phyloP scores from a whole-genome alignment of 345 rosid genomes.

The Excoecaria cochinchinensis region DNA sequence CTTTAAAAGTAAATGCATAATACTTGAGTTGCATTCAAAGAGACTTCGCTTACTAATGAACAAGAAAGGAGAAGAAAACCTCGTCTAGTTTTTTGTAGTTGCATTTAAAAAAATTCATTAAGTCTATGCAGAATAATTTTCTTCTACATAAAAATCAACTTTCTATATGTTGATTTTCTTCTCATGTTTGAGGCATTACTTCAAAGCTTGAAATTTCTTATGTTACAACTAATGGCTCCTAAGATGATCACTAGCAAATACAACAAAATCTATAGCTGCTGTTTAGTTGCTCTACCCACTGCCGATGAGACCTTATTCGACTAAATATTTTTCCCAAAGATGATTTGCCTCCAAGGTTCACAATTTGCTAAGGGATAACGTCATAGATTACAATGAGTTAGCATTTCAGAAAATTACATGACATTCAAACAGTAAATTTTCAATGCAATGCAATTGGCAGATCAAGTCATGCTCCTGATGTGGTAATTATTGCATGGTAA shows the following conservation, averaged over 20 bases:
- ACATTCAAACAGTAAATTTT: background rate
- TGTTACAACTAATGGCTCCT: background rate
- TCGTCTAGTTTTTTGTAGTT: background rate
- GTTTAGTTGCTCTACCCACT: conserved; percentile 3
- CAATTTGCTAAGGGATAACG: background rate
- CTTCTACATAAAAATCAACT: background rate
- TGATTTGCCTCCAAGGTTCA: background rate
- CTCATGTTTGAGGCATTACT: background rate
- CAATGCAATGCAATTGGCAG: background rate
- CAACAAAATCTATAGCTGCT: background rate
- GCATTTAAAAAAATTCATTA: background rate
- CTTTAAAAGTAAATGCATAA: background rate
- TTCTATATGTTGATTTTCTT: background rate
- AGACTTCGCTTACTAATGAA: background rate
- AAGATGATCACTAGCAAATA: background rate
- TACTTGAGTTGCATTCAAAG: background rate
- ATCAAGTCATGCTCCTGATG: background rate
- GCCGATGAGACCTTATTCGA: background rate
- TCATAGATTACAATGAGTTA: background rate
- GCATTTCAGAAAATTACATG: background rate
- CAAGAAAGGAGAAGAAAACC: background rate
- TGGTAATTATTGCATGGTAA: background rate
- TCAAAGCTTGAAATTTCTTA: background rate
- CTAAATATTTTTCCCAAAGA: background rate
- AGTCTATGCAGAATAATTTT: background rate